Percentiles rank a stretch among this genome's conserved stretches.
These are phyloP conservation scores for Lobosporangium transversale DNA, from an alignment of 192 early-diverging fungal genomes.

Conservation along the genomic window DNA sequence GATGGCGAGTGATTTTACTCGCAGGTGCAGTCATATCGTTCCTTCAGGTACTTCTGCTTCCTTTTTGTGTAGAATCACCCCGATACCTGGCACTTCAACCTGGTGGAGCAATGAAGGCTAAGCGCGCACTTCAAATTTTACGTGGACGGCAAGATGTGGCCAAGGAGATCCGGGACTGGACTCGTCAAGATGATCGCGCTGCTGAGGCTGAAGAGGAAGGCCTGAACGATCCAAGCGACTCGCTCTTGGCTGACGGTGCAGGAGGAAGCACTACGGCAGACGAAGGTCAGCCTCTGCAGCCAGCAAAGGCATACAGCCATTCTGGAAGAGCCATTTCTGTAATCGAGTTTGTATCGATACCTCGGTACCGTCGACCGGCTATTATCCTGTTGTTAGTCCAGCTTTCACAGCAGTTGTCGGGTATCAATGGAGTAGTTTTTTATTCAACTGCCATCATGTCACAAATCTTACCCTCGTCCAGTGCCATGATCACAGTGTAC, in stretches of 20 bases:
- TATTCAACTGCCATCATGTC: constrained; percentile 84
- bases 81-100: constrained; percentile 67
- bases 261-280: neutral
- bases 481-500: constrained; percentile 78
- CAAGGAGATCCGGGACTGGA: constrained; percentile 65
- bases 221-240: constrained; percentile 27
- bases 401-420: constrained; percentile 87
- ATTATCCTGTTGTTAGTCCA: constrained; percentile 75
- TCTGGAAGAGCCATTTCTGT: constrained; percentile 39
- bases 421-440: constrained; percentile 90
- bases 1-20: constrained; percentile 81
- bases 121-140: constrained; percentile 62
- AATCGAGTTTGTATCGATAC: constrained; percentile 52
- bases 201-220: constrained; percentile 36
- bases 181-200: constrained; percentile 44
- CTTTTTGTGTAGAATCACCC: constrained; percentile 85
- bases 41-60: constrained; percentile 72
- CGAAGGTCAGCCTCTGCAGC: constrained; percentile 8
- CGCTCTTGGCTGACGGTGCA: constrained; percentile 12
- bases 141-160: constrained; percentile 63
- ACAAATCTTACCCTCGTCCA: constrained; percentile 66
- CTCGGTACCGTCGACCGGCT: constrained; percentile 70
- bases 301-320: constrained; percentile 15
- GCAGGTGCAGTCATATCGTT: constrained; percentile 67
- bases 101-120: constrained; percentile 60